A percentile compares a stretch with the other conserved stretches of the same genome.
Conservation (phyloP, 441 rosid genomes). For the Raphanus hybrid region DNA sequence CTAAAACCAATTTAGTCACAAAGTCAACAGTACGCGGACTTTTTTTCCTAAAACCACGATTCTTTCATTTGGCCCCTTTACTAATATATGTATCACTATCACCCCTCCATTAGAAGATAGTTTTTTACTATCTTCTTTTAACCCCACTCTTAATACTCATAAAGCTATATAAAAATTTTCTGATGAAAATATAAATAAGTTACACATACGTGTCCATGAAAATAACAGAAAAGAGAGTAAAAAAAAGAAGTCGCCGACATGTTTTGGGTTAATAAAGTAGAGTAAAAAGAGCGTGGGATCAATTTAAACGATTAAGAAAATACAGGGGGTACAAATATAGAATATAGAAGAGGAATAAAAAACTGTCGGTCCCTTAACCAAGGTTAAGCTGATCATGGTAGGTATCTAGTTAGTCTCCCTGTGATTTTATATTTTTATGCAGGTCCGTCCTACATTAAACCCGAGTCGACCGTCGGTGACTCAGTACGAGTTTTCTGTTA, state of each 20-base stretch:
- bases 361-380: conserved; percentile 71
- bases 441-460: conserved; percentile 47
- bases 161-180: background rate
- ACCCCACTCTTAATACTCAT: background rate
- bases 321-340: conserved; percentile 44
- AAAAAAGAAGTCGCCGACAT: background rate
- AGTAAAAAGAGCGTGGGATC: background rate
- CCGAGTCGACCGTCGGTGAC: conserved; percentile 81
- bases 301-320: background rate
- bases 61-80: conserved; percentile 32
- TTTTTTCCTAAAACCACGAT: background rate
- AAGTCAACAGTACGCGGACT: conserved; percentile 39
- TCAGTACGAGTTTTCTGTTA: conserved; percentile 47
- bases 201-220: background rate
- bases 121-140: background rate
- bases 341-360: background rate
- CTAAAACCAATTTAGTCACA: conserved; percentile 22
- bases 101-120: background rate
- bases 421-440: conserved; percentile 20
- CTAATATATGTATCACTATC: background rate
- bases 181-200: background rate
- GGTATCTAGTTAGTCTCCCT: conserved; percentile 36
- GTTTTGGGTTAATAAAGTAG: background rate
- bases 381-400: conserved; percentile 59
- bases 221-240: background rate